A percentile compares a stretch with the other conserved stretches of the same genome.
Evolutionary conservation across 345 rosid genomes (phyloP).

Genomic region (Eucalyptus curtisii): DNA sequence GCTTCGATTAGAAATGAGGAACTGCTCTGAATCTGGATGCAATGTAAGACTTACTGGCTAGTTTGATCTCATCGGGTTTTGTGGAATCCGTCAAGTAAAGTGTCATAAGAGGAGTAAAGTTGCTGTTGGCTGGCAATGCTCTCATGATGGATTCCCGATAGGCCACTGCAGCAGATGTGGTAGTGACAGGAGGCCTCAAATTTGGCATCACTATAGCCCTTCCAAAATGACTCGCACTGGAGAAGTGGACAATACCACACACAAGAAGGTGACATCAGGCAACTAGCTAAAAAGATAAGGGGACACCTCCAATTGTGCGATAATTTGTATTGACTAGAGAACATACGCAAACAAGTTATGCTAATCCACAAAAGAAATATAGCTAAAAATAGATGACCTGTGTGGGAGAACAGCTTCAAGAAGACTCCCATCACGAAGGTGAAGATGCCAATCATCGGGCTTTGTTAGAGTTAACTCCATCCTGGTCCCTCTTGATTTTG

Average conservation of each 20-base stretch:
- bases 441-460: constrained; percentile 93
- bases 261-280: neutral
- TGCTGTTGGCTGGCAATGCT: constrained; percentile 30
- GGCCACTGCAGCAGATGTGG: constrained; percentile 63
- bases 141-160: constrained; percentile 17
- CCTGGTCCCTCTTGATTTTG: constrained; percentile 6
- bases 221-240: constrained; percentile 58
- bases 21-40: neutral
- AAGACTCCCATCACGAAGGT: constrained; percentile 67
- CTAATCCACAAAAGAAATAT: neutral
- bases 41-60: constrained; percentile 47
- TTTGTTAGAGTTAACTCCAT: constrained; percentile 66
- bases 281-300: neutral
- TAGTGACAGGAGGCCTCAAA: constrained; percentile 76
- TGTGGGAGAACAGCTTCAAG: constrained; percentile 63
- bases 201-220: constrained; percentile 96
- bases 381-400: constrained; percentile 26
- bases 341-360: neutral
- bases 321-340: neutral
- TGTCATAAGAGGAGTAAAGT: constrained; percentile 87
- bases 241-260: neutral
- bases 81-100: constrained; percentile 90
- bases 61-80: constrained; percentile 76
- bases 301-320: neutral
- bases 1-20: neutral